A percentile compares a stretch with the other conserved stretches of the same genome.
phyloP scores from a whole-genome alignment of 2,329 filamentous ascomycete genomes.

The Sordariomycetes sp. region DNA sequence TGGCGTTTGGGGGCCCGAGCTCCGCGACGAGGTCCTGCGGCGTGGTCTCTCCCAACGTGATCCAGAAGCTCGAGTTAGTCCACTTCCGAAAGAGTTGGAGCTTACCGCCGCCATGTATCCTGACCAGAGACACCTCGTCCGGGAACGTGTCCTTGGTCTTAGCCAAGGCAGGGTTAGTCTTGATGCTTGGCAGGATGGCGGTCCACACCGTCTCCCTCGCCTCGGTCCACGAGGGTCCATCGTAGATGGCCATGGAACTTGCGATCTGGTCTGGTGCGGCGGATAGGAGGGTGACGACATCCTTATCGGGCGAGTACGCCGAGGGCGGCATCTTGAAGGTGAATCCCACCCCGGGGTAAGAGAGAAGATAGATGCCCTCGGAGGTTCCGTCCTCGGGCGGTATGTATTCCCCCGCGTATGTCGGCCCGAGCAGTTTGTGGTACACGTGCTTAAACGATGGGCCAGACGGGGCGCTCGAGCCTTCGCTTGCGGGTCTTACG shows the following conservation, averaged over 20 bases:
- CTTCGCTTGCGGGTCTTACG: constrained; percentile 38
- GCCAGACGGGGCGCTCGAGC: constrained; percentile 24
- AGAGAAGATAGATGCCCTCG: constrained; percentile 73
- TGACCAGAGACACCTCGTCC: constrained; percentile 75
- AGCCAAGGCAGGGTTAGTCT: constrained; percentile 53
- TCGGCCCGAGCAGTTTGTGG: constrained; percentile 82
- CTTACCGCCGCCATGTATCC: constrained; percentile 63
- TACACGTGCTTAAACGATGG: constrained; percentile 85
- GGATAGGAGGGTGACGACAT: constrained; percentile 78
- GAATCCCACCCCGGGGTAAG: constrained; percentile 89
- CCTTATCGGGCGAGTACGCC: constrained; percentile 60
- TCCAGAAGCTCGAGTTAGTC: constrained; percentile 52
- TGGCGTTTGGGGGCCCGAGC: constrained; percentile 83
- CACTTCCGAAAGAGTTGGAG: constrained; percentile 66
- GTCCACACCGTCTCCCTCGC: constrained; percentile 67
- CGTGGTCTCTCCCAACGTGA: constrained; percentile 73
- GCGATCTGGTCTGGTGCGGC: constrained; percentile 65
- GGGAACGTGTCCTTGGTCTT: constrained; percentile 70
- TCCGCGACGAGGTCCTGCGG: constrained; percentile 86
- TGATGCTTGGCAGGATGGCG: constrained; percentile 57
- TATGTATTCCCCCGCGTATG: constrained; percentile 87
- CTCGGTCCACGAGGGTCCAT: constrained; percentile 81
- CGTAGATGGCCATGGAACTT: constrained; percentile 81
- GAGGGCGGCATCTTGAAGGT: constrained; percentile 69
- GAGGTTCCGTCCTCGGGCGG: constrained; percentile 34